These are phyloP conservation scores for Gamsiella multidivaricata DNA, from an alignment of 192 early-diverging fungal species.

Conservation along the genomic window DNA sequence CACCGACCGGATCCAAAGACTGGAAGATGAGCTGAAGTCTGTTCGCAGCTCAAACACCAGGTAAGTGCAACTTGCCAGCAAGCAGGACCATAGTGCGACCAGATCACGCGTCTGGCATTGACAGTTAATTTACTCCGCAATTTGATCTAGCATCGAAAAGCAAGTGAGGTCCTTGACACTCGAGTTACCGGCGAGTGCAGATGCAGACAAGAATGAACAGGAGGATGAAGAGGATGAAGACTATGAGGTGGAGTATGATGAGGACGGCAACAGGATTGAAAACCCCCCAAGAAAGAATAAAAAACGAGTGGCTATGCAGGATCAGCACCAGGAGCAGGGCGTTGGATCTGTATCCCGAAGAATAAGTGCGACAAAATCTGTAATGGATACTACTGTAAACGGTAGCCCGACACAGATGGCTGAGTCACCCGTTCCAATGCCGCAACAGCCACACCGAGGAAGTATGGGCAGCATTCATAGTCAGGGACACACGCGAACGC, in stretches of 20 bases:
- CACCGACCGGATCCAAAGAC: constrained; percentile 43
- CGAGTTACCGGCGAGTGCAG: constrained; percentile 5
- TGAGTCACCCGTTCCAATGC: constrained; percentile 40
- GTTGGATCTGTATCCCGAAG: constrained; percentile 22
- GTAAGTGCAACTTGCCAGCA: constrained; percentile 17
- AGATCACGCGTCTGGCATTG: neutral
- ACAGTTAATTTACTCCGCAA: too few species aligned
- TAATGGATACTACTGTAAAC: constrained; percentile 15
- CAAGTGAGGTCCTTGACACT: constrained; percentile 31
- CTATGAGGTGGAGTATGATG: constrained; percentile 50
- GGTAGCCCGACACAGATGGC: constrained; percentile 36
- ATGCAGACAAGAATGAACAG: constrained; percentile 22
- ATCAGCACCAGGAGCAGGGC: neutral
- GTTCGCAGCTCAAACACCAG: constrained; percentile 38
- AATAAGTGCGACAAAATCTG: constrained; percentile 7
- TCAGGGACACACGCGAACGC: constrained; percentile 18
- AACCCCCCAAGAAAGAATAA: constrained; percentile 4
- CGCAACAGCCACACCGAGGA: constrained; percentile 24
- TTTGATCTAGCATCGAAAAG: constrained; percentile 45
- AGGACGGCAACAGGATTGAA: constrained; percentile 53
- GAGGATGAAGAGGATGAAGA: constrained; percentile 49
- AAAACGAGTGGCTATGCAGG: constrained; percentile 14
- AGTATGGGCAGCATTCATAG: constrained; percentile 50
- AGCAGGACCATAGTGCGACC: too few species aligned
- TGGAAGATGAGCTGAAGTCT: constrained; percentile 33